Evolutionary conservation across 129 eudicot species (phyloP).

Genomic region (Ambrosia trifida): DNA sequence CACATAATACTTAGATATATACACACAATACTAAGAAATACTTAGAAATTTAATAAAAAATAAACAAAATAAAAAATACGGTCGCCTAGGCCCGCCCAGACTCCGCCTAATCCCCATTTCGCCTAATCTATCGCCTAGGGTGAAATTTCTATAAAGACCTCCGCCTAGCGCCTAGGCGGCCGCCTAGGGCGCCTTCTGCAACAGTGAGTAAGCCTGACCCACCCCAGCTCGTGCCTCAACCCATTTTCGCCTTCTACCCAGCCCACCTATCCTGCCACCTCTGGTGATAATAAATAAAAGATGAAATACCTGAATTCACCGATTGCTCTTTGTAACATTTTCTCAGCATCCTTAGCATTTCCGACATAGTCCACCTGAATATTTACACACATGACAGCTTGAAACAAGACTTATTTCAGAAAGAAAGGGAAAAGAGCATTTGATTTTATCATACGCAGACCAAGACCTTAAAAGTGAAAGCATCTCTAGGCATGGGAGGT

Average conservation of each 20-base stretch:
- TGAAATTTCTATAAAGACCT: no score
- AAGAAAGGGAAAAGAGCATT: background rate
- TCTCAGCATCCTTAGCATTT: conserved; percentile 74
- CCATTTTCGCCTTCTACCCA: background rate
- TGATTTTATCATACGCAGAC: conserved; percentile 9
- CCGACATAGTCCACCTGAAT: conserved; percentile 86
- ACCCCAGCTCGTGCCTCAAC: background rate
- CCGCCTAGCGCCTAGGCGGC: no score
- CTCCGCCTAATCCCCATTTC: no score
- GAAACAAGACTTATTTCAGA: background rate
- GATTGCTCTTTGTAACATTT: conserved; percentile 64
- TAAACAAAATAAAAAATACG: no score
- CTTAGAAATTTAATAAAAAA: no score
- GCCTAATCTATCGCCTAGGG: no score
- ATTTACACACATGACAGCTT: conserved; percentile 6
- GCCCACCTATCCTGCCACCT: conserved; percentile 7
- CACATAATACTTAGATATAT: no score
- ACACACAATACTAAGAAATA: no score
- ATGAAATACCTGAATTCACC: conserved; percentile 66
- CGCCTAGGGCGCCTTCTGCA: no score
- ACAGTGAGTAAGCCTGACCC: conserved; percentile 1
- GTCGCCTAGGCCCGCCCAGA: no score
- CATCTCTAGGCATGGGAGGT: conserved; percentile 51
- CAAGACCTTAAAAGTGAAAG: conserved; percentile 62
- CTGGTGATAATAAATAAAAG: background rate